Evolutionary conservation across 179 eudicot genomes (phyloP), one percentile per base, ranked within the genome.

Genomic region (Gypsophila paniculata): DNA sequence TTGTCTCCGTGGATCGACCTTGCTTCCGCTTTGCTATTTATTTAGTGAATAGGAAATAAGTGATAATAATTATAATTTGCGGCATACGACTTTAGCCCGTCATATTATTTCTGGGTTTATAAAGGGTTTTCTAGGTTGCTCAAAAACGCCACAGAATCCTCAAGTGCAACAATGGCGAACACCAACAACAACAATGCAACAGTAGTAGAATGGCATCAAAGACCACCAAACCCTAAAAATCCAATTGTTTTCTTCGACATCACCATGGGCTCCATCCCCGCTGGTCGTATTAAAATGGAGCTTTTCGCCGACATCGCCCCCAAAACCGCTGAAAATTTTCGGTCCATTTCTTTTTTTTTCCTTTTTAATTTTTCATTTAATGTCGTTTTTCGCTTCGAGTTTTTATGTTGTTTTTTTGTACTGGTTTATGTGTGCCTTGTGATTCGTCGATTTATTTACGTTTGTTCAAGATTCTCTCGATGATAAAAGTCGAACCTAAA

Each of bases 281-380:
- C 98, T 48, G 96, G 98, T 62, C 95, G 95, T 32, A 90, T 90
- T 79, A 90, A 89, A 77, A 93, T 93, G 96, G 98, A 93, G 78
- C 95, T 93, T 61, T 90, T 90, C 71, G 89, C 98, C 38, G 98
- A 93, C 74, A 89, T 90, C 59, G 82, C 87, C 74, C 96, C 98
- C 61, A 89, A 89, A 83, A 81, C 95, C 44, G 91, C 98, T 23
- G 98, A 93, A 65, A 92, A 92, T 71, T 92, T 92, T 83, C 80
- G 96, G 96, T 85, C 64, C 15, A 0, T 4, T 11, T n/a, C n/a
- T n/a, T 4, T 10, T 34, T 29, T 39, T 42, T 21, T 63, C 61
- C 17, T 26, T 25, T 6, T 53, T 17, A 0, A 17, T 36, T 15
- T 8, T 3, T 18, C 0, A 1, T 9, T 21, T 14, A 1, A 1